Conservation (phyloP, 495 filamentous ascomycete species). For the Lophium mytilinum region DNA sequence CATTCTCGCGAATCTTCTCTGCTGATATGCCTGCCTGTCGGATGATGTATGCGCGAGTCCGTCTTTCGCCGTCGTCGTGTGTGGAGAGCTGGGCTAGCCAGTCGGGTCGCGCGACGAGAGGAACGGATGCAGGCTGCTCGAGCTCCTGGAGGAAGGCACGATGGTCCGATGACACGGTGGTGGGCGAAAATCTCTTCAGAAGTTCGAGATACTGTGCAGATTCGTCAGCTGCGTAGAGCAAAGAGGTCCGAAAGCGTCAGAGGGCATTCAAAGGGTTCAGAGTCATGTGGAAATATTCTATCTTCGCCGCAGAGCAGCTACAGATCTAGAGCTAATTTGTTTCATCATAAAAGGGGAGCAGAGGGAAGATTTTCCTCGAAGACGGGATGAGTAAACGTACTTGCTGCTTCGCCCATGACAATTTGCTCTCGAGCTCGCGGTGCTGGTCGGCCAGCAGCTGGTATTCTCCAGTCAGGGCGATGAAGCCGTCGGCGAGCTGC, state of each 20-base stretch:
- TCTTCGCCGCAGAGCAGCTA: constrained; percentile 48
- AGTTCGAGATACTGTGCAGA: constrained; percentile 29
- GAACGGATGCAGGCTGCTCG: background rate
- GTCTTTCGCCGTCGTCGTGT: constrained; percentile 8
- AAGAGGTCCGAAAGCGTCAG: background rate
- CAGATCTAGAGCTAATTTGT: constrained; percentile 66
- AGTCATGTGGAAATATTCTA: constrained; percentile 35
- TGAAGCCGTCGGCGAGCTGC: constrained; percentile 32
- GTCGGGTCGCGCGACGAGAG: background rate
- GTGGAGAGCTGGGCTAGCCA: constrained; percentile 18
- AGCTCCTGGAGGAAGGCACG: constrained; percentile 10
- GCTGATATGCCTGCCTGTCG: constrained; percentile 11
- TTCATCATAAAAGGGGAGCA: constrained; percentile 45
- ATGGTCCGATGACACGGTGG: constrained; percentile 16
- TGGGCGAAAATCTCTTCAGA: constrained; percentile 25
- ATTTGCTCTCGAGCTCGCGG: constrained; percentile 30
- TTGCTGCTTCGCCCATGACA: constrained; percentile 32
- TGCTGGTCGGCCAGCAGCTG: constrained; percentile 28
- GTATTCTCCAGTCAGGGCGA: constrained; percentile 32
- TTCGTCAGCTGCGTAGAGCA: constrained; percentile 9
- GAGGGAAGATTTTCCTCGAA: background rate
- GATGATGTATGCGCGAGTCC: constrained; percentile 10
- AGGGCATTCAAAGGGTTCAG: constrained; percentile 10
- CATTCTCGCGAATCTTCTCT: background rate
- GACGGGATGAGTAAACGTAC: constrained; percentile 17